Percentiles rank a stretch among this genome's conserved stretches.
These are phyloP conservation scores for Immersiella caudata DNA, from an alignment of 495 filamentous ascomycete species.

Conservation along the genomic window DNA sequence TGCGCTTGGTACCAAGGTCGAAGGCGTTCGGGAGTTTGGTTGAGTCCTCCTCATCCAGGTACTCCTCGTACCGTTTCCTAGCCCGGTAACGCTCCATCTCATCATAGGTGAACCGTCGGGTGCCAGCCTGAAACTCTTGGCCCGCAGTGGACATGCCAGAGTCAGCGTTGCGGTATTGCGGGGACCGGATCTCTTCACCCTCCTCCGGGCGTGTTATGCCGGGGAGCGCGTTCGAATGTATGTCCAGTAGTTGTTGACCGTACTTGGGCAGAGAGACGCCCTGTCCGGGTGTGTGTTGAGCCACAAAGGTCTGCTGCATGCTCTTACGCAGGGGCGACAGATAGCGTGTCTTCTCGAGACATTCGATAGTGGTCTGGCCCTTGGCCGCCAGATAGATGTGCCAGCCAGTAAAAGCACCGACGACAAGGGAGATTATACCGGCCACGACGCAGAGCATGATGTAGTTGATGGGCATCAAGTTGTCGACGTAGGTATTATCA, in stretches of 20 bases:
- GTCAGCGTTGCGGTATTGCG: constrained; percentile 15
- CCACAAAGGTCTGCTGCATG: constrained; percentile 63
- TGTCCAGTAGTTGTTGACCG: constrained; percentile 74
- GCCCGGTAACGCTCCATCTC: constrained; percentile 71
- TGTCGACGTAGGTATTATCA: constrained; percentile 60
- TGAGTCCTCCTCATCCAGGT: constrained; percentile 84
- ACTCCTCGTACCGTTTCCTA: constrained; percentile 77
- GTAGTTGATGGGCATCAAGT: constrained; percentile 84
- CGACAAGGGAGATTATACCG: constrained; percentile 87
- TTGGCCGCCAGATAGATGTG: constrained; percentile 79
- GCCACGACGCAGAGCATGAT: constrained; percentile 82
- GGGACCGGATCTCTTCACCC: constrained; percentile 60
- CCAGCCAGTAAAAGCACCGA: constrained; percentile 90
- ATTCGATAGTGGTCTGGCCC: constrained; percentile 92
- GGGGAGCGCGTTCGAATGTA: constrained; percentile 81
- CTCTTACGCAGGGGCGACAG: constrained; percentile 73
- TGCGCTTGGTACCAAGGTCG: constrained; percentile 78
- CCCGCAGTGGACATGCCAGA: constrained; percentile 34
- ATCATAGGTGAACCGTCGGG: constrained; percentile 61
- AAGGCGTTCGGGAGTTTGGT: constrained; percentile 90
- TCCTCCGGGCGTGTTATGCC: constrained; percentile 79
- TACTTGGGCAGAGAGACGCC: constrained; percentile 62
- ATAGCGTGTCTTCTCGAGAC: constrained; percentile 91
- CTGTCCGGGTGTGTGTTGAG: constrained; percentile 51
- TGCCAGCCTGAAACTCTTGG: constrained; percentile 53